Conservation (phyloP, 2,329 filamentous ascomycete genomes). For the Neoscytalidium dimidiatum region DNA sequence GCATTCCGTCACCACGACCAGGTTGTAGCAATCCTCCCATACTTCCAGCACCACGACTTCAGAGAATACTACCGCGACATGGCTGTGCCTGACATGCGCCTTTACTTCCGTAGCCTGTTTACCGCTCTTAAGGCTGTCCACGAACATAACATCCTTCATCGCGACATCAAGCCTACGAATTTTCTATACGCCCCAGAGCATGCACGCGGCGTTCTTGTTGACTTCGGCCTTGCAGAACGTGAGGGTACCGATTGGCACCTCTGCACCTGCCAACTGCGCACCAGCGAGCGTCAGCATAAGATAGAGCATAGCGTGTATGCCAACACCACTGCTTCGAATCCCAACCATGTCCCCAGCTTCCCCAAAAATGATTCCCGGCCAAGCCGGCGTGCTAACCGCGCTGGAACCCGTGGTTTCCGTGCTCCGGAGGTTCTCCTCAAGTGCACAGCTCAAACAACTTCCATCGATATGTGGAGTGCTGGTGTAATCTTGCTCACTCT, state of each 20-base stretch:
- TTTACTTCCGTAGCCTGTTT: conserved; percentile 89
- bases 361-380: conserved; percentile 88
- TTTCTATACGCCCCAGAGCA: conserved; percentile 87
- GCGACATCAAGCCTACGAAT: conserved; percentile 97
- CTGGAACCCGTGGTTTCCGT: conserved; percentile 91
- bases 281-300: conserved; percentile 60
- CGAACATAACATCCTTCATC: conserved; percentile 80
- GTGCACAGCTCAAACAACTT: conserved; percentile 87
- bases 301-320: conserved; percentile 61
- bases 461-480: conserved; percentile 95
- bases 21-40: conserved; percentile 90
- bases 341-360: conserved; percentile 61
- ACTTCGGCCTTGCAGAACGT: conserved; percentile 92
- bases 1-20: conserved; percentile 95
- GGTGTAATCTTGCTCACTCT: conserved; percentile 98
- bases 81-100: conserved; percentile 79
- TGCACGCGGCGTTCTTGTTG: conserved; percentile 87
- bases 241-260: conserved; percentile 71
- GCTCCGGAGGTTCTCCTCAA: conserved; percentile 97
- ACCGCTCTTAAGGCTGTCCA: conserved; percentile 83
- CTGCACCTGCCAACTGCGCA: conserved; percentile 75
- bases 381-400: conserved; percentile 87
- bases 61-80: conserved; percentile 91
- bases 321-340: conserved; percentile 44
- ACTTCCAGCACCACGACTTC: conserved; percentile 95